Conservation (phyloP, 2,329 filamentous ascomycete genomes). For the Colletotrichum sp. region DNA sequence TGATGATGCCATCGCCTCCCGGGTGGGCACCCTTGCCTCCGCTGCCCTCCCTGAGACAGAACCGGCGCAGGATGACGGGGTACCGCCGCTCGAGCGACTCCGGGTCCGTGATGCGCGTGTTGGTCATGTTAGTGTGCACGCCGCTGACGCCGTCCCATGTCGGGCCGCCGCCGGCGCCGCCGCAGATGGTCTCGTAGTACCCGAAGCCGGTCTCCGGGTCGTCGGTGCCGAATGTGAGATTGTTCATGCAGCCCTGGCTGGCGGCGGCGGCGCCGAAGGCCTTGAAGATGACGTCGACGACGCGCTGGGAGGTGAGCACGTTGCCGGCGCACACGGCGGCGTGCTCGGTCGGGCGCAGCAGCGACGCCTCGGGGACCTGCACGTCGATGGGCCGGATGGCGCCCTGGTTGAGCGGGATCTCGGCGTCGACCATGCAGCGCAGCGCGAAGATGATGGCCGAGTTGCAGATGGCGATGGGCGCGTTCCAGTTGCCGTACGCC, state of each 20-base stretch:
- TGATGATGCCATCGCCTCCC: slow-evolving; percentile 71
- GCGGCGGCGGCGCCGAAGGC: slow-evolving; percentile 79
- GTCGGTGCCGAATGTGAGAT: slow-evolving; percentile 79
- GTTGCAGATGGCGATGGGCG: slow-evolving; percentile 35
- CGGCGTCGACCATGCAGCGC: slow-evolving; percentile 34
- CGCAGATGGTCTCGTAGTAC: slow-evolving; percentile 87
- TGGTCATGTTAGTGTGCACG: slow-evolving; percentile 85
- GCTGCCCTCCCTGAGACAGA: slow-evolving; percentile 66
- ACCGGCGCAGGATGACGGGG: slow-evolving; percentile 74
- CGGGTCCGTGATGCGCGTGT: slow-evolving; percentile 81
- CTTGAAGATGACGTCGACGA: slow-evolving; percentile 72
- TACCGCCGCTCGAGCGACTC: slow-evolving; percentile 82
- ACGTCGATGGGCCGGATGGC: slow-evolving; percentile 80
- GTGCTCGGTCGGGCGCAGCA: slow-evolving; percentile 36
- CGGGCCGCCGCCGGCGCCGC: slow-evolving; percentile 75
- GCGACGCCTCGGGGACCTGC: slow-evolving; percentile 67
- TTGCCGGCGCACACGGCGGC: slow-evolving; percentile 38
- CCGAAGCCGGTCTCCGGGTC: slow-evolving; percentile 66
- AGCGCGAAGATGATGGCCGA: slow-evolving; percentile 38
- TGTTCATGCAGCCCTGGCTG: slow-evolving; percentile 81
- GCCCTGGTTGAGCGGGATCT: slow-evolving; percentile 40
- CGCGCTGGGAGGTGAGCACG: slow-evolving; percentile 37
- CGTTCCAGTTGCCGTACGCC: slow-evolving; percentile 33
- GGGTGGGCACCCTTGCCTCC: slow-evolving; percentile 66
- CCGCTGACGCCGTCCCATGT: slow-evolving; percentile 76